Evolutionary conservation across 768 basidiomycete species (phyloP), one percentile per base, ranked within the genome.

Genomic region (Russula sp.): DNA sequence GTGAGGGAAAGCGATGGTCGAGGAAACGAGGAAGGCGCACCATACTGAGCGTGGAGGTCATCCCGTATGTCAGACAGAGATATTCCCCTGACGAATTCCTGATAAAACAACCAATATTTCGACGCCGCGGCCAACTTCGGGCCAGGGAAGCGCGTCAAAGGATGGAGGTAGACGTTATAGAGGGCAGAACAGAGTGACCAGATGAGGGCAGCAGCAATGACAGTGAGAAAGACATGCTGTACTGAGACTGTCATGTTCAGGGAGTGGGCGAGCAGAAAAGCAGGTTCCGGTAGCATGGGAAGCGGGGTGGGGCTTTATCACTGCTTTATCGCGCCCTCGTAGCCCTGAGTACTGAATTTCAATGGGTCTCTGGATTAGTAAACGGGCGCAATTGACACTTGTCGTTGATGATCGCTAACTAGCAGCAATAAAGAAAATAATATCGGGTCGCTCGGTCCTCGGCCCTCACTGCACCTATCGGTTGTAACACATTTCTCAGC

Each of bases 31-130:
- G 20, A 22, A n/a, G 29, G 34, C 65, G 46, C 64, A 77, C 78
- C 78, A 50, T 78, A 77, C 58, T 36, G 66, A 8, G 67, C 64
- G 58, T 79, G 78, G 14, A 78, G 69, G 11, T 63, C 49, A 11
- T 73, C 69, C 4, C 78, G 70, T 29, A 78, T 70, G 29, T 75
- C 71, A 36, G 66, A 58, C 41, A 69, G 63, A 50, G 66, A 67
- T 32, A 67, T 56, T 48, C 63, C 54, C 38, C 43, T 62, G 43
- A 60, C 43, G 29, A 64, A 49, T 56, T 68, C 60, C 47, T 65
- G 57, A 56, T 65, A 67, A 4, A 52, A 58, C 47, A 63, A 52
- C 65, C 67, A 67, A 54, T 59, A 66, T 34, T 43, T 52, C 2
- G 64, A 64, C 1, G 61, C 64, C 0, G 63, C 69, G 0, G 69